phyloP scores from a whole-genome alignment of 2,329 filamentous ascomycete species.

The Canariomyces notabilis region DNA sequence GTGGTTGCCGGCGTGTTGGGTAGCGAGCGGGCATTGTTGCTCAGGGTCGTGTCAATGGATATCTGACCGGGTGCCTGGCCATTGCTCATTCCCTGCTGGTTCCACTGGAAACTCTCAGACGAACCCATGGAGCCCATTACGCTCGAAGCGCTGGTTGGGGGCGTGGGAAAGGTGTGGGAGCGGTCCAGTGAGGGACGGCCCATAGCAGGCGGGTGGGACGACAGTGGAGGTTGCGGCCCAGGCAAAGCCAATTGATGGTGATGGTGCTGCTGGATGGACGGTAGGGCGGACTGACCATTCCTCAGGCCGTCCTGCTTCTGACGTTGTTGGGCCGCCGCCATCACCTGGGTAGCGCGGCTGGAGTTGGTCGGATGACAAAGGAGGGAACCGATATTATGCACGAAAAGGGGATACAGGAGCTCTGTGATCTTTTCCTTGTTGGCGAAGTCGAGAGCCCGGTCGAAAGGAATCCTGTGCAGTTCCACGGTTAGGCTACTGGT shows the following conservation, averaged over 20 bases:
- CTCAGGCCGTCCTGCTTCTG: constrained; percentile 67
- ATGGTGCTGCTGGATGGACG: constrained; percentile 63
- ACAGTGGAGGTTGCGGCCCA: constrained; percentile 49
- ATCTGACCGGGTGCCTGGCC: constrained; percentile 64
- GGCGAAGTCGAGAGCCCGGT: constrained; percentile 94
- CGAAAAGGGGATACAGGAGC: constrained; percentile 88
- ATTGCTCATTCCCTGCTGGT: constrained; percentile 55
- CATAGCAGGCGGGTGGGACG: constrained; percentile 64
- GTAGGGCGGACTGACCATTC: constrained; percentile 52
- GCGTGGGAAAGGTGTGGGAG: constrained; percentile 89
- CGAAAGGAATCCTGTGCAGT: constrained; percentile 83
- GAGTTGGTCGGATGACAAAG: constrained; percentile 92
- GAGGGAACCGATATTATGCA: constrained; percentile 91
- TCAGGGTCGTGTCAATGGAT: constrained; percentile 74
- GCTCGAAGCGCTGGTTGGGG: constrained; percentile 86
- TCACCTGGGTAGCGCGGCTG: constrained; percentile 74
- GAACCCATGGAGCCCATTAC: constrained; percentile 68
- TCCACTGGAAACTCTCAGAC: constrained; percentile 79
- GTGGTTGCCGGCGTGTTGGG: constrained; percentile 88
- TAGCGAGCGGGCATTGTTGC: constrained; percentile 78
- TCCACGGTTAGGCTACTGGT: constrained; percentile 15
- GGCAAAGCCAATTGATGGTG: constrained; percentile 56
- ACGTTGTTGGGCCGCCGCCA: constrained; percentile 77
- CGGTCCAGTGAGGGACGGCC: constrained; percentile 74
- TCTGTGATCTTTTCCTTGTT: constrained; percentile 99